Evolutionary conservation across 371 early-diverging fungal species (phyloP), one percentile per base, ranked within the genome.

Genomic region (Lichtheimia ramosa): DNA sequence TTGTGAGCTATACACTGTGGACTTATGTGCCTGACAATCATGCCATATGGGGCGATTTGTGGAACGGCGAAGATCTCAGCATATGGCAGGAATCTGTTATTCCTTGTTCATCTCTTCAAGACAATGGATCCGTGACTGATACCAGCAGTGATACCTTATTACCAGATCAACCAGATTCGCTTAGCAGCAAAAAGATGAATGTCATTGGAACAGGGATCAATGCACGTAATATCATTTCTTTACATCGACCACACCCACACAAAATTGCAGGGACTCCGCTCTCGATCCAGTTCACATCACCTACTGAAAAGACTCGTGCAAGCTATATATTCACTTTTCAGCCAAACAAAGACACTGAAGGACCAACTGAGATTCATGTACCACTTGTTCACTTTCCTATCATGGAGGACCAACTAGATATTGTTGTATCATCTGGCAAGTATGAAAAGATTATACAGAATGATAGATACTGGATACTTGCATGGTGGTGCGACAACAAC

Each of bases 11-110:
- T 61, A 81, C 87, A 0, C 63, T 89, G 23, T 90, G 91, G 91
- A 83, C 82, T 41, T 90, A 90, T 64, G 74, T 79, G 52, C 74
- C 87, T 3, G 83, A 83, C 53, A 91, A 88, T 51, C 62, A 63
- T 43, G 59, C 79, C 58, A 64, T 63, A 52, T 81, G 85, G 79
- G 91, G 89, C 3, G 91, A 91, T 64, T 63, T 51, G 18, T 91
- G 91, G 91, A 87, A 89, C 54, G 88, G 89, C 3, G 91, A 91
- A 51, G 89, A 91, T 65, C 64, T 91, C 20, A 77, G 76, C 55
- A 60, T 83, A 1, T 81, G 74, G 72, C 79, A 81, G 41, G 23
- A 27, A 10, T 14, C 41, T 1, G 18, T 20, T n/a, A 24, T 3
- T 25, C 54, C n/a, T 20, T 14, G 28, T 24, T 48, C 15, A 43